Evolutionary conservation across 1,139 yeast species (phyloP), one percentile per base, ranked within the genome.

Genomic region (Yamadazyma sp.): DNA sequence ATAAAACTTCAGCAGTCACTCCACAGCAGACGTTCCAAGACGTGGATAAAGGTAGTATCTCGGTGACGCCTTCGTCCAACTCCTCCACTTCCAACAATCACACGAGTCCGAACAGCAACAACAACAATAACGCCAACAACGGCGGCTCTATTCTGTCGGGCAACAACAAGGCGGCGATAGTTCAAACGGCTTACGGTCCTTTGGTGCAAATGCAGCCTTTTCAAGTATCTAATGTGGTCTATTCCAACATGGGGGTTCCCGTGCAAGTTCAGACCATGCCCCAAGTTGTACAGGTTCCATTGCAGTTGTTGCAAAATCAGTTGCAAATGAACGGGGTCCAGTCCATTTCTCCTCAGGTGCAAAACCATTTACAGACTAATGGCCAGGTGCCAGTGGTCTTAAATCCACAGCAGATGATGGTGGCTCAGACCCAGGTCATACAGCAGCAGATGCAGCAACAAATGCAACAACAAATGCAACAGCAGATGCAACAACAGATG

Each of bases 151-250:
- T 18, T 16, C 22, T 29, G 10, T 17, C n/a, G 7, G 17, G 14
- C 11, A 36, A 31, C 31, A 31, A 41, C 3, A 42, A 40, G 28
- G 44, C 33, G 45, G 31, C 44, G 1, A 43, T 48, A 3, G 43
- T 63, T 26, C 69, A 62, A 37, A 57, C 66, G 5, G 68, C 68
- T 6, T 66, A 63, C 45, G 70, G 69, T 1, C 66, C 69, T 7
- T 43, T 68, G 32, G 68, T 69, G 2, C 61, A 64, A 26, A 47
- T 66, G 17, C 70, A 65, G 43, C 66, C 70, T 1, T 48, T 43
- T 23, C 50, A 54, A 1, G 49, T 53, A 3, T 42, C 45, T 5
- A 50, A 51, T 34, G 52, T 46, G 9, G 34, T 50, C 17, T 50
- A 49, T 34, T 38, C 48, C 7, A 49, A 45, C 31, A 37, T 45